These are phyloP conservation scores for Colletotrichum tropicicola DNA, from an alignment of 2,329 filamentous ascomycete species.

Conservation along the genomic window DNA sequence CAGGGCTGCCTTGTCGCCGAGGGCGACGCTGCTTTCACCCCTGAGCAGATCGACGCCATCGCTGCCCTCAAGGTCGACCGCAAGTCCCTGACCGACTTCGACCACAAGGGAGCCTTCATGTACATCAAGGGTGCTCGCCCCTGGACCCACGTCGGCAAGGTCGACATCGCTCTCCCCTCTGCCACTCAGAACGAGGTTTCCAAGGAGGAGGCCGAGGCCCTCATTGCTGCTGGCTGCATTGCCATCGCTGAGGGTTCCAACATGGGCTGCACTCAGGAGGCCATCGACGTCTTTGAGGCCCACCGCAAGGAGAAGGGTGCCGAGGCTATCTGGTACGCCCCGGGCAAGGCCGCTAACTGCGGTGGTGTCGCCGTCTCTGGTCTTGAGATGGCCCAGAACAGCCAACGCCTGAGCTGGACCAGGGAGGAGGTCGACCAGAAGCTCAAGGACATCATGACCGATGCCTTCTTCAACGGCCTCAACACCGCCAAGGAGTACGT, in stretches of 20 bases:
- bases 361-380: conserved; percentile 97
- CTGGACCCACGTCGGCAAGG: conserved; percentile 88
- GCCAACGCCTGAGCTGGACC: conserved; percentile 84
- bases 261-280: conserved; percentile 98
- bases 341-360: conserved; percentile 96
- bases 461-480: conserved; percentile 89
- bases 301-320: conserved; percentile 75
- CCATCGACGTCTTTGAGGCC: conserved; percentile 91
- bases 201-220: conserved; percentile 85
- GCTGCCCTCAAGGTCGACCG: conserved; percentile 87
- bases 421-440: conserved; percentile 89
- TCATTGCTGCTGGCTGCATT: conserved; percentile 79
- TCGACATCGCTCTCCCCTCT: conserved; percentile 91
- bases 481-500: conserved; percentile 92
- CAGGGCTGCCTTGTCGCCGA: conserved; percentile 84
- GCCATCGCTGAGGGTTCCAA: conserved; percentile 97
- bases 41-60: conserved; percentile 82
- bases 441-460: conserved; percentile 95
- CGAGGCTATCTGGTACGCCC: conserved; percentile 90
- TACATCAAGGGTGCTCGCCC: conserved; percentile 90
- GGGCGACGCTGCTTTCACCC: conserved; percentile 75
- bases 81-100: conserved; percentile 80
- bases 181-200: conserved; percentile 99
- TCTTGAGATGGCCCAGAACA: conserved; percentile 99
- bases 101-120: conserved; percentile 74